Percentiles rank a stretch among this genome's conserved stretches.
Conservation (phyloP, 805 yeast species). For the Nakazawaea wyomingensis region DNA sequence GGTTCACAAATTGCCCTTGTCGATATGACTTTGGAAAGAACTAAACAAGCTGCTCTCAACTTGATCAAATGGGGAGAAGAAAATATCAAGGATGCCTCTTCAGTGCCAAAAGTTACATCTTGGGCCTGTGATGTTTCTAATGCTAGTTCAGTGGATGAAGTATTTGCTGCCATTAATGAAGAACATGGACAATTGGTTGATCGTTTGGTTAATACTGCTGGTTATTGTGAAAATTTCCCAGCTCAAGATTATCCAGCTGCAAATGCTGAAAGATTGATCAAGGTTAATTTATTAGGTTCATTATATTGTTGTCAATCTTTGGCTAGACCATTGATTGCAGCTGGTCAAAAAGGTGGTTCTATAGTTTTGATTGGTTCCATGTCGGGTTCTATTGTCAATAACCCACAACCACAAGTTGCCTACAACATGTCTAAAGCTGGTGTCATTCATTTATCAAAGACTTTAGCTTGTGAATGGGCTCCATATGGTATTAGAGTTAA, state of each 20-base stretch:
- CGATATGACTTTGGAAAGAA: conserved; percentile 59
- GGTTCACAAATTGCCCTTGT: conserved; percentile 74
- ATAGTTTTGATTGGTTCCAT: conserved; percentile 70
- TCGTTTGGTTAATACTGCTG: conserved; percentile 74
- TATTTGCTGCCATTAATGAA: conserved; percentile 48
- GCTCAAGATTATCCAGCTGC: conserved; percentile 72
- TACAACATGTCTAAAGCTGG: conserved; percentile 87
- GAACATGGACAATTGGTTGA: conserved; percentile 60
- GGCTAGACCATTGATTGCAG: conserved; percentile 60
- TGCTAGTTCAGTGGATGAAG: conserved; percentile 49
- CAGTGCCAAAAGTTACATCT: conserved; percentile 39
- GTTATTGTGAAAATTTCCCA: conserved; percentile 75
- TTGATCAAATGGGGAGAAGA: conserved; percentile 42
- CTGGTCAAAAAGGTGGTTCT: conserved; percentile 50
- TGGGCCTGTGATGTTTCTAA: conserved; percentile 76
- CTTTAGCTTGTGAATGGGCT: conserved; percentile 82
- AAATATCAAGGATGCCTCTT: conserved; percentile 27
- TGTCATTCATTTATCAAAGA: conserved; percentile 71
- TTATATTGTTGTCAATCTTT: conserved; percentile 69
- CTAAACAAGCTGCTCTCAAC: conserved; percentile 49
- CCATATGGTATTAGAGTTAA: conserved; percentile 69
- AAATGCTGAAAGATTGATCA: conserved; percentile 62
- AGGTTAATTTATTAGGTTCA: conserved; percentile 72
- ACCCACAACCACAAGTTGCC: conserved; percentile 75
- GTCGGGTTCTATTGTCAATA: conserved; percentile 74